Conservation (phyloP, 495 filamentous ascomycete species). For the Penicillium paxilli region DNA sequence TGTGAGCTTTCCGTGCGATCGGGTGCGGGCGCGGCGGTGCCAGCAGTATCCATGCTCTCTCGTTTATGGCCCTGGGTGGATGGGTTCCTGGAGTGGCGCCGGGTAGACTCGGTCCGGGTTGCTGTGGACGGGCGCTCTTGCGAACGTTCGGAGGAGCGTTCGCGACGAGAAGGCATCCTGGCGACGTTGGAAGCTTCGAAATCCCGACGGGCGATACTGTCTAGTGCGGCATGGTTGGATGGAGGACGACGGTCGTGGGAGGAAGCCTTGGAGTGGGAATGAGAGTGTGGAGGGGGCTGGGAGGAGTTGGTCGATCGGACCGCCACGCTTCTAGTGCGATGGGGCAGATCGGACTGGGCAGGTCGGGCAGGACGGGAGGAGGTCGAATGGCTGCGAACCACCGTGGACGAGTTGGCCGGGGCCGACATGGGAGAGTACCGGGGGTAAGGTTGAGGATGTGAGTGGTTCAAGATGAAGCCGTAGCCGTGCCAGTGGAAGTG, state of each 20-base stretch:
- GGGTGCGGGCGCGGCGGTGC: constrained; percentile 39
- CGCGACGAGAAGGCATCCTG: constrained; percentile 51
- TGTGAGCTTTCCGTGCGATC: constrained; percentile 43
- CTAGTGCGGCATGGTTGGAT: constrained; percentile 52
- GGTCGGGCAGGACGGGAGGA: constrained; percentile 50
- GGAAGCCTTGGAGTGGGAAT: constrained; percentile 51
- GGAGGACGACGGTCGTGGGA: constrained; percentile 50
- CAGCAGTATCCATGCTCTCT: constrained; percentile 57
- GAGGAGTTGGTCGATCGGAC: constrained; percentile 42
- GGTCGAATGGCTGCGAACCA: constrained; percentile 56
- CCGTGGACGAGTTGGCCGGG: constrained; percentile 46
- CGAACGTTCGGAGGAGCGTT: constrained; percentile 52
- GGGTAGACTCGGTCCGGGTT: constrained; percentile 51
- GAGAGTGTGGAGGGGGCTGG: constrained; percentile 36
- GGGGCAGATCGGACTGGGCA: constrained; percentile 52
- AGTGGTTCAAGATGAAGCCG: background rate
- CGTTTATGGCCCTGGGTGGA: constrained; percentile 47
- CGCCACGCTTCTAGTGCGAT: constrained; percentile 57
- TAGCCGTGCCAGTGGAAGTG: too few relatives aligned
- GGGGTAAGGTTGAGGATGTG: background rate
- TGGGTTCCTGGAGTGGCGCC: constrained; percentile 44
- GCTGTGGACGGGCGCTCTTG: constrained; percentile 48
- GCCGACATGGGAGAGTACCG: constrained; percentile 58
- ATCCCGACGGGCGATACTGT: constrained; percentile 56
- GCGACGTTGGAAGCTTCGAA: constrained; percentile 56